phyloP scores from a whole-genome alignment of 306 rosid species.

The Corylus avellana region DNA sequence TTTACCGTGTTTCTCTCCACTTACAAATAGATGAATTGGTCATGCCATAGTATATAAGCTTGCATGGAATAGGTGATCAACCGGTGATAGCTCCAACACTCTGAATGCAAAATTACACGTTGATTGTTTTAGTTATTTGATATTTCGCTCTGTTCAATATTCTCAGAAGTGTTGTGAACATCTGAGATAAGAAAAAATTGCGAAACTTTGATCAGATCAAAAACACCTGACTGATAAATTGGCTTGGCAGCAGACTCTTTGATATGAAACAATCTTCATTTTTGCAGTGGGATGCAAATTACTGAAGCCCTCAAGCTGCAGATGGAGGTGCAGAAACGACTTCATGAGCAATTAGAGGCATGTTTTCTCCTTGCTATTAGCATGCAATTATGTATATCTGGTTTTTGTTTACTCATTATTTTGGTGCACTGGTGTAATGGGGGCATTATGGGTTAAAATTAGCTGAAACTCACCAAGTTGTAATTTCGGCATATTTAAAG shows the following conservation, averaged over 20 bases:
- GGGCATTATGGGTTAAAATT: neutral
- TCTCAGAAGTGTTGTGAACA: conserved; percentile 10
- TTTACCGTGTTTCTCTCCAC: conserved; percentile 16
- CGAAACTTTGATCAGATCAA: neutral
- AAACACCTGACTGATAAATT: neutral
- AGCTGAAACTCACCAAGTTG: conserved; percentile 8
- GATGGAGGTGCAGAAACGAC: conserved; percentile 99
- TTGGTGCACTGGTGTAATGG: neutral
- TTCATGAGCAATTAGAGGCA: conserved; percentile 98
- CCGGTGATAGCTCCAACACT: neutral
- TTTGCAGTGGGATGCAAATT: conserved; percentile 90
- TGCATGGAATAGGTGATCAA: neutral
- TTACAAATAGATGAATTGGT: conserved; percentile 16
- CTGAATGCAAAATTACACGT: conserved; percentile 4
- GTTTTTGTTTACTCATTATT: neutral
- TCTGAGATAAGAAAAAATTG: neutral
- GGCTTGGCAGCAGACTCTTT: conserved; percentile 12
- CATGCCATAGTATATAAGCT: neutral
- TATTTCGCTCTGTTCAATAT: neutral
- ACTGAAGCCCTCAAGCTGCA: conserved; percentile 98
- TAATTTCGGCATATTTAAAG: conserved; percentile 1
- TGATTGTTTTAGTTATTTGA: neutral
- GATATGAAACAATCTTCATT: conserved; percentile 17
- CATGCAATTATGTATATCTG: conserved; percentile 9
- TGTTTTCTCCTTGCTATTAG: conserved; percentile 28